phyloP scores from a whole-genome alignment of 345 rosid genomes.

The Syzygium grande region DNA sequence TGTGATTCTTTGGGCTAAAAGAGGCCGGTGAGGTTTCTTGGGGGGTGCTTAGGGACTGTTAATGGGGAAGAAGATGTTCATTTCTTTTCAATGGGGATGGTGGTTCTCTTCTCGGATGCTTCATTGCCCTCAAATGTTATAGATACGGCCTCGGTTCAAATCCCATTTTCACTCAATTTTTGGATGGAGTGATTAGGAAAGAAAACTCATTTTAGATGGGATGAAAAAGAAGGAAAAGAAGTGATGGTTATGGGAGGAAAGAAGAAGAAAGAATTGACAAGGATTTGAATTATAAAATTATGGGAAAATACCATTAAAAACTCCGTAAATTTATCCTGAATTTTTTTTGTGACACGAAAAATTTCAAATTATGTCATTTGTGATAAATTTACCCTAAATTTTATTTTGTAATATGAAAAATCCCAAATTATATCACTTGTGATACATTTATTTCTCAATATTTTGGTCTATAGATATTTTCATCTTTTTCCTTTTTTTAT shows the following conservation, averaged over 20 bases:
- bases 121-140: background rate
- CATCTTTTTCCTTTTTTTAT: too few relatives aligned
- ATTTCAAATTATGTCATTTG: too few relatives aligned
- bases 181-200: background rate
- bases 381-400: too few relatives aligned
- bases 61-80: background rate
- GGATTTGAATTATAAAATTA: background rate
- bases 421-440: too few relatives aligned
- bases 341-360: too few relatives aligned
- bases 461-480: too few relatives aligned
- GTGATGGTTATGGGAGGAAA: background rate
- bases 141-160: background rate
- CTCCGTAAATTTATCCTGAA: too few relatives aligned
- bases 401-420: too few relatives aligned
- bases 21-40: background rate
- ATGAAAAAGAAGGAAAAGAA: background rate
- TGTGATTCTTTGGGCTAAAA: background rate
- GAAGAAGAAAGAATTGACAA: background rate
- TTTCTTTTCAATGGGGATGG: background rate
- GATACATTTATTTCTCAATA: too few relatives aligned
- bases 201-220: too few relatives aligned
- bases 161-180: background rate
- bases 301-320: too few relatives aligned
- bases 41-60: background rate
- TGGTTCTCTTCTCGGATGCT: background rate